phyloP scores from a whole-genome alignment of 179 eudicot species.

The Drosera spatulata region DNA sequence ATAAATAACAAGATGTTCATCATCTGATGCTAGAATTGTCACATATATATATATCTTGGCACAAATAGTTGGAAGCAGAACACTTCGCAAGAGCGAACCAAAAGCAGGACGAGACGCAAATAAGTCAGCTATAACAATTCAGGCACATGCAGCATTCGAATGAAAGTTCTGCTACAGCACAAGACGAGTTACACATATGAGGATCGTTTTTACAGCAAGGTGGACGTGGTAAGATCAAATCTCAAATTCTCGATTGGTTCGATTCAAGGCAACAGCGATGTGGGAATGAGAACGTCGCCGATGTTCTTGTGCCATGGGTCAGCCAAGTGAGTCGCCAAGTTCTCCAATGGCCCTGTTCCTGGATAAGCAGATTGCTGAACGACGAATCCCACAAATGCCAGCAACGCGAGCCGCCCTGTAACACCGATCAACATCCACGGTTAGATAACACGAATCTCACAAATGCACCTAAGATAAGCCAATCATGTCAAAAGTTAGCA shows the following conservation, averaged over 20 bases:
- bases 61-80: too few species aligned
- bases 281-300: constrained; percentile 69
- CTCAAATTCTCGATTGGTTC: background rate
- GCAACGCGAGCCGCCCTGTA: constrained; percentile 74
- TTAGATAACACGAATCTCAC: background rate
- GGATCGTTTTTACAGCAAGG: background rate
- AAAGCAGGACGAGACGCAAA: too few species aligned
- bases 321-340: constrained; percentile 98
- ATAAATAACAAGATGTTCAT: too few species aligned
- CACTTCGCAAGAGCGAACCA: too few species aligned
- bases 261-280: constrained; percentile 5
- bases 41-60: too few species aligned
- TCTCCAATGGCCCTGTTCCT: constrained; percentile 93
- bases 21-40: too few species aligned
- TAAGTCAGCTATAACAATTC: too few species aligned
- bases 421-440: background rate
- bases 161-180: too few species aligned
- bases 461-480: too few species aligned
- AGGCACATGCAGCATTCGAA: too few species aligned
- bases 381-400: constrained; percentile 87
- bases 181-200: background rate
- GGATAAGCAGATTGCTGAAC: constrained; percentile 97
- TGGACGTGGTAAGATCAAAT: background rate
- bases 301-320: constrained; percentile 99
- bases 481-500: background rate